Evolutionary conservation across 148 eudicot species (phyloP).

Genomic region (Chenopodium album): DNA sequence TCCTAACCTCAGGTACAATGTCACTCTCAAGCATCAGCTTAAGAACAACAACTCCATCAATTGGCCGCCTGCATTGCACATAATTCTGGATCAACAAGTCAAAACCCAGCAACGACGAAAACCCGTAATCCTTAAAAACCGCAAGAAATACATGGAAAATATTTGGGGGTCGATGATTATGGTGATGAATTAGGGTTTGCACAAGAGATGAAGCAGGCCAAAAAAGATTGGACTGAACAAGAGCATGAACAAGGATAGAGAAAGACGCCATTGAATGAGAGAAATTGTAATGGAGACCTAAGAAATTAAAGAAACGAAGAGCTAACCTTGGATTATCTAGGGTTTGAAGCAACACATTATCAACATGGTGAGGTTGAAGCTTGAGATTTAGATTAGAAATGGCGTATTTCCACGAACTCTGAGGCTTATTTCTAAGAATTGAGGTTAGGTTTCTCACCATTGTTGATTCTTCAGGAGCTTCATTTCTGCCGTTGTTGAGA

Average conservation of each 20-base stretch:
- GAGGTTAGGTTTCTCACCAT: not conserved
- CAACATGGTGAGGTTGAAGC: slow-evolving; percentile 47
- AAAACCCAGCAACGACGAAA: slow-evolving; percentile 47
- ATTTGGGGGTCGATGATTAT: slow-evolving; percentile 25
- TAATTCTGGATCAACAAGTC: slow-evolving; percentile 59
- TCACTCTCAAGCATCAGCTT: slow-evolving; percentile 38
- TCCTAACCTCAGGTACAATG: slow-evolving; percentile 66
- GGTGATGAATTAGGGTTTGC: slow-evolving; percentile 41
- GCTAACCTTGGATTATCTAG: slow-evolving; percentile 57
- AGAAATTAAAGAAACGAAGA: slow-evolving; percentile 75
- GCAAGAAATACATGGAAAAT: slow-evolving; percentile 34
- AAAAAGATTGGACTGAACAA: slow-evolving; percentile 35
- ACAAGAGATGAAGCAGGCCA: slow-evolving; percentile 80
- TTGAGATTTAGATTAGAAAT: not conserved
- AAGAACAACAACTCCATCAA: slow-evolving; percentile 46
- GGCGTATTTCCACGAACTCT: not conserved
- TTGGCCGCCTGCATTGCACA: slow-evolving; percentile 42
- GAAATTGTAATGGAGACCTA: slow-evolving; percentile 72
- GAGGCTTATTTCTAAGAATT: not conserved
- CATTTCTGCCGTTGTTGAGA: not conserved
- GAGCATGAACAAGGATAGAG: slow-evolving; percentile 58
- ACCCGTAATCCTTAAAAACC: slow-evolving; percentile 30
- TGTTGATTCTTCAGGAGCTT: not conserved
- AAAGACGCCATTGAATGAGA: slow-evolving; percentile 65
- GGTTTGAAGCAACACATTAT: slow-evolving; percentile 42